phyloP scores from a whole-genome alignment of 2,329 filamentous ascomycete species.

The Fusarium pseudograminearum region DNA sequence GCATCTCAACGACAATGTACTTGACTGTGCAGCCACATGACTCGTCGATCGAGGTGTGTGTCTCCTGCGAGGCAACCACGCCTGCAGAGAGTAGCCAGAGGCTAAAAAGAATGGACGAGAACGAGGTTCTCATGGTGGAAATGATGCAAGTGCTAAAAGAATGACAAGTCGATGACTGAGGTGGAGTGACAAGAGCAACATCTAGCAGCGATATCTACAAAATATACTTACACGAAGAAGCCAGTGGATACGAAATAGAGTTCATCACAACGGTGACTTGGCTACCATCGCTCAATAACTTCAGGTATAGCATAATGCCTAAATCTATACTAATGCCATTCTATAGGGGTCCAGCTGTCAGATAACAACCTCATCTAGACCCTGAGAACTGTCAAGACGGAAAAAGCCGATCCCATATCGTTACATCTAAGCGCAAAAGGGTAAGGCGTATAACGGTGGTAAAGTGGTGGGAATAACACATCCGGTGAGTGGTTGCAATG shows the following conservation, averaged over 20 bases:
- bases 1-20: conserved; percentile 26
- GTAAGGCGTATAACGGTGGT: conserved; percentile 21
- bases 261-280: conserved; percentile 20
- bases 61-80: not conserved
- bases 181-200: not conserved
- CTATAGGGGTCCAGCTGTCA: not conserved
- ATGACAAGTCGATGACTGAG: conserved; percentile 13
- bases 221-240: not conserved
- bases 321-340: not conserved
- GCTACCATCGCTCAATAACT: conserved; percentile 9
- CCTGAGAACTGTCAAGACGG: conserved; percentile 10
- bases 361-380: conserved; percentile 1
- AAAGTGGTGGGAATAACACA: conserved; percentile 27
- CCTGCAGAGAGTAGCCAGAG: conserved; percentile 9
- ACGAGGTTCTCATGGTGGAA: conserved; percentile 21
- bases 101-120: conserved; percentile 31
- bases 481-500: conserved; percentile 25
- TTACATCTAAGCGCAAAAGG: conserved; percentile 3
- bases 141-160: conserved; percentile 1
- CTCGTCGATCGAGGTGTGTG: conserved; percentile 1
- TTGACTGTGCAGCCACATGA: conserved; percentile 26
- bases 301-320: conserved; percentile 10
- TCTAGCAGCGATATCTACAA: not conserved
- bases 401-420: conserved; percentile 4
- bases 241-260: conserved; percentile 8